Percentiles rank a stretch among this genome's conserved stretches.
phyloP scores from a whole-genome alignment of 2,329 filamentous ascomycete genomes.

The Fusarium papillatum region DNA sequence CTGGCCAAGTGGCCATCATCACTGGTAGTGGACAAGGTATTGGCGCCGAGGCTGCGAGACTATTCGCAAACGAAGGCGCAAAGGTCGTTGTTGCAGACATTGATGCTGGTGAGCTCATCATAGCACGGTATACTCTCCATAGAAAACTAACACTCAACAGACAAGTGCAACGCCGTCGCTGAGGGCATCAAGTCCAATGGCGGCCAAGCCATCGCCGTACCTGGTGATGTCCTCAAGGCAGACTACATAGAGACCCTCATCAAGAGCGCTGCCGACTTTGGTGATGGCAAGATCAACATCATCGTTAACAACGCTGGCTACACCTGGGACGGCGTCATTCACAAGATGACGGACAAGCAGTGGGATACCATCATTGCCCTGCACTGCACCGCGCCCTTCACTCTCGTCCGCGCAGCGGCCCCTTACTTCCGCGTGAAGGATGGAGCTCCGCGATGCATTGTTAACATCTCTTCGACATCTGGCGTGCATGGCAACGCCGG shows the following conservation, averaged over 20 bases:
- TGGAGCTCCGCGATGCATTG: constrained; percentile 81
- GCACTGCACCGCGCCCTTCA: constrained; percentile 89
- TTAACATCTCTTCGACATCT: constrained; percentile 88
- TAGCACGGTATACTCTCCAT: no score
- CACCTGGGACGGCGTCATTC: constrained; percentile 93
- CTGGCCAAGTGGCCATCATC: constrained; percentile 87
- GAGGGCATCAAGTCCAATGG: constrained; percentile 76
- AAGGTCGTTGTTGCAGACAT: constrained; percentile 89
- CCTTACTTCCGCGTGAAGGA: constrained; percentile 92
- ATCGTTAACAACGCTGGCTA: constrained; percentile 94
- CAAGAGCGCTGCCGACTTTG: constrained; percentile 82
- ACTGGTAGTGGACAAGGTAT: constrained; percentile 91
- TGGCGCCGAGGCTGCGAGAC: constrained; percentile 83
- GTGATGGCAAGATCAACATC: constrained; percentile 89
- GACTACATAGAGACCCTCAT: constrained; percentile 81
- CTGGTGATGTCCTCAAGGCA: constrained; percentile 82
- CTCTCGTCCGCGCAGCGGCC: constrained; percentile 82
- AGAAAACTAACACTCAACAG: constrained; percentile 52
- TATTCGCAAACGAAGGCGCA: constrained; percentile 91
- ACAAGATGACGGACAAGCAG: constrained; percentile 93
- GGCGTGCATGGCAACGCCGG: constrained; percentile 90
- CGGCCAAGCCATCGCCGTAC: constrained; percentile 78
- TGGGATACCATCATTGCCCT: constrained; percentile 90
- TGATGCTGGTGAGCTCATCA: constrained; percentile 65
- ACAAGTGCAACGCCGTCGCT: constrained; percentile 78